Conservation (phyloP, 305 asterid genomes). For the Salvia sclarea region DNA sequence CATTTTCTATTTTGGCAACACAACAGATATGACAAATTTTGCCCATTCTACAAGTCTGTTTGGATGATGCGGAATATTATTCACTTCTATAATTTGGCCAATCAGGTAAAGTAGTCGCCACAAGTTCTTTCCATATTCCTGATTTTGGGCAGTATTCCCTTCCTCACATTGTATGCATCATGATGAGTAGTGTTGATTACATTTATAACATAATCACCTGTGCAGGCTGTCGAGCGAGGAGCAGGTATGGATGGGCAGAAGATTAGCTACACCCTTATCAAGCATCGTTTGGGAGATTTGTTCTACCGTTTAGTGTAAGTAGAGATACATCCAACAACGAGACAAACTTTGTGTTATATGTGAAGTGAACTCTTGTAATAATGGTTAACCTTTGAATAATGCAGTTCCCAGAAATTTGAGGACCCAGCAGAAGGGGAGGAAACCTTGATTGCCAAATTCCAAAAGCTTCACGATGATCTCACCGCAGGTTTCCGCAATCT, state of each 20-base stretch:
- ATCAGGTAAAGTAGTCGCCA: constrained; percentile 59
- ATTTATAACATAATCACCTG: background rate
- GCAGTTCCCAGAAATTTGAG: constrained; percentile 94
- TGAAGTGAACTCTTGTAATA: too few relatives aligned
- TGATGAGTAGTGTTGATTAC: too few relatives aligned
- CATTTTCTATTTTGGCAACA: background rate
- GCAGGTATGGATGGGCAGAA: constrained; percentile 99
- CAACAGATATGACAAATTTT: constrained; percentile 82
- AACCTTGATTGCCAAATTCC: constrained; percentile 61
- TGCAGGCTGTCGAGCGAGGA: constrained; percentile 93
- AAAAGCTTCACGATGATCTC: constrained; percentile 81
- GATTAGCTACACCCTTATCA: constrained; percentile 83
- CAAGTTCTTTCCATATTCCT: too few relatives aligned
- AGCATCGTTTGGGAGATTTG: constrained; percentile 87
- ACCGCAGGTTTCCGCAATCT: constrained; percentile 95
- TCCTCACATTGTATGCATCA: too few relatives aligned
- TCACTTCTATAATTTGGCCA: constrained; percentile 92
- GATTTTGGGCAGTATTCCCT: too few relatives aligned
- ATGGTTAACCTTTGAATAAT: background rate
- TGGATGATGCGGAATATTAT: constrained; percentile 99
- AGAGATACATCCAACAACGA: background rate
- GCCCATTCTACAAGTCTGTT: constrained; percentile 98
- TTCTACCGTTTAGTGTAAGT: constrained; percentile 97
- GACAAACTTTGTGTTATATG: background rate
- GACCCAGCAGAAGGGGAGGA: constrained; percentile 98